phyloP scores from a whole-genome alignment of 1,284 basidiomycete species.

The Taiwanofungus camphoratus region DNA sequence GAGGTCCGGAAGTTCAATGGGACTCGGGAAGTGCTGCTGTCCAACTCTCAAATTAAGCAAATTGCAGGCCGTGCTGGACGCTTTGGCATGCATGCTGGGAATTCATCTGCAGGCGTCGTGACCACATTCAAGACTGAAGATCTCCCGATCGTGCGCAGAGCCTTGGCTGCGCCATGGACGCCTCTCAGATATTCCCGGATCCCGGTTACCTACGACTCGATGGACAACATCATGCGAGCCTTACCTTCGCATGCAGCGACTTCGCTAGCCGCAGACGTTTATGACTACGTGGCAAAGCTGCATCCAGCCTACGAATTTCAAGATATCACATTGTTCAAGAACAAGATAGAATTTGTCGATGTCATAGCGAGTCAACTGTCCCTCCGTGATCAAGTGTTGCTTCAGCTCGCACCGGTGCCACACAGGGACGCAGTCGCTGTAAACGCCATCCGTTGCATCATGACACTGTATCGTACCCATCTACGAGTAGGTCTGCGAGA shows the following conservation, averaged over 20 bases:
- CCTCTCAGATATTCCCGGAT: conserved; percentile 32
- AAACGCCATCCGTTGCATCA: conserved; percentile 19
- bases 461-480: conserved; percentile 20
- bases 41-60: conserved; percentile 87
- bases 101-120: conserved; percentile 54
- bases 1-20: conserved; percentile 75
- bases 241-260: conserved; percentile 32
- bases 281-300: conserved; percentile 24
- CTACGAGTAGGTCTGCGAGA: conserved; percentile 20
- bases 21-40: conserved; percentile 45
- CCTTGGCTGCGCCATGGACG: conserved; percentile 34
- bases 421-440: conserved; percentile 23
- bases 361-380: conserved; percentile 20
- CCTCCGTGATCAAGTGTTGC: conserved; percentile 20
- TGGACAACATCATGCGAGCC: conserved; percentile 24
- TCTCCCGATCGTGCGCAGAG: conserved; percentile 53
- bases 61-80: conserved; percentile 95
- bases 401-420: conserved; percentile 22
- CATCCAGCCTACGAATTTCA: conserved; percentile 22
- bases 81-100: conserved; percentile 65
- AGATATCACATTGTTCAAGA: conserved; percentile 9
- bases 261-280: conserved; percentile 18
- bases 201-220: conserved; percentile 19
- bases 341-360: conserved; percentile 22
- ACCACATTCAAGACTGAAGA: conserved; percentile 71